Conservation (phyloP, 805 yeast species). For the Yarrowia bubula region DNA sequence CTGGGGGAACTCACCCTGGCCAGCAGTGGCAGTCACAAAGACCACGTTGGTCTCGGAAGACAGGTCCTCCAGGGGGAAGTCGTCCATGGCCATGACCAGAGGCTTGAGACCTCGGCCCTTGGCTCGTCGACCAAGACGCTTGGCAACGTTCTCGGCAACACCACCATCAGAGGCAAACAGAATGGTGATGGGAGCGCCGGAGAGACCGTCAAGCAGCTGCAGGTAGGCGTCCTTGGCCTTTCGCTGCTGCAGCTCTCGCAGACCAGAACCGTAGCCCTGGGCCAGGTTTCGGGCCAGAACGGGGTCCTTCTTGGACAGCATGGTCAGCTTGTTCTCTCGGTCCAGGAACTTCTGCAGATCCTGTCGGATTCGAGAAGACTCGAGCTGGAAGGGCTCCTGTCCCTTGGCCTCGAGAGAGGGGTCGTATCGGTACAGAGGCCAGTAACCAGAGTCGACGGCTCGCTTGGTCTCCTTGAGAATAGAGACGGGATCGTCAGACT, state of each 20-base stretch:
- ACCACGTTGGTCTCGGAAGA: slow-evolving; percentile 67
- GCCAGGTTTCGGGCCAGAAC: slow-evolving; percentile 70
- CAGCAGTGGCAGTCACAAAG: slow-evolving; percentile 71
- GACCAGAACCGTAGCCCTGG: slow-evolving; percentile 58
- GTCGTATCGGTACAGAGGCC: slow-evolving; percentile 90
- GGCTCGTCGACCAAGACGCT: slow-evolving; percentile 74
- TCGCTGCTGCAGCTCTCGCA: slow-evolving; percentile 56
- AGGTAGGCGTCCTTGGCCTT: slow-evolving; percentile 76
- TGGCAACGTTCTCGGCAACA: slow-evolving; percentile 77
- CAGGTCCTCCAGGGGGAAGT: slow-evolving; percentile 67
- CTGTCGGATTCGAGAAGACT: slow-evolving; percentile 76
- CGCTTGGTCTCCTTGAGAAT: slow-evolving; percentile 81
- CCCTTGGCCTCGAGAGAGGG: slow-evolving; percentile 54
- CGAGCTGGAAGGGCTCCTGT: slow-evolving; percentile 68
- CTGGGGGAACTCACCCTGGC: slow-evolving; percentile 85
- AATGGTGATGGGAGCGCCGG: slow-evolving; percentile 87
- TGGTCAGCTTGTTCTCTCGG: slow-evolving; percentile 82
- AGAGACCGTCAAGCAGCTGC: slow-evolving; percentile 75
- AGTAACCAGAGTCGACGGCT: slow-evolving; percentile 91
- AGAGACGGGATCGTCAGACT: slow-evolving; percentile 61
- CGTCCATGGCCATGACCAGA: slow-evolving; percentile 66
- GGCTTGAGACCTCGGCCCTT: slow-evolving; percentile 74
- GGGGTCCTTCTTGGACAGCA: slow-evolving; percentile 70
- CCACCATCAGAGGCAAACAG: slow-evolving; percentile 93
- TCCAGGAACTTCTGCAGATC: slow-evolving; percentile 78